Evolutionary conservation across 208 protist species (phyloP), one percentile per base, ranked within the genome.

Genomic region (Leishmania braziliensis): DNA sequence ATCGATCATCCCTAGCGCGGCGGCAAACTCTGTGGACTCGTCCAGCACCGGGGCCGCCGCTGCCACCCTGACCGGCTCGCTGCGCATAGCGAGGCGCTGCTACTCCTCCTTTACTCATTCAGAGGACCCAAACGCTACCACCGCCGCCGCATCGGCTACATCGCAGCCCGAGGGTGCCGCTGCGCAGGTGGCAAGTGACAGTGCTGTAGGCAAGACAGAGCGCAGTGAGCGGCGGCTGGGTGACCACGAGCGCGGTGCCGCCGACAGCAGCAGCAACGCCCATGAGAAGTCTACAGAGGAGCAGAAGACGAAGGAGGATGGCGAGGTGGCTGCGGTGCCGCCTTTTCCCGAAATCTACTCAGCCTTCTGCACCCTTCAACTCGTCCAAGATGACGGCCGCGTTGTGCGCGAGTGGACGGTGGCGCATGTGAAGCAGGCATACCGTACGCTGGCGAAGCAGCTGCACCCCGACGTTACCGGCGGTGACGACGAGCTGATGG

Each of bases 391-490:
- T 2, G 85, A 81, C n/a, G 79, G 71, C 54, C 36, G 56, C 16
- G 63, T 74, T 33, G 74, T 80, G 79, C 80, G 66, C 5, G 53
- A 53, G 68, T 88, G 82, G 87, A 83, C 79, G 43, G 46, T 20
- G 26, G 78, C 86, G 33, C 74, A 86, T n/a, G 36, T 92, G 29
- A 92, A 92, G 85, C 54, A 70, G 33, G 66, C 70, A 10, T 92
- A 90, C 74, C 87, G 85, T n/a, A 39, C 29, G 1, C 76, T 92
- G 10, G 89, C 88, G n/a, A 82, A 80, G 51, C 58, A 70, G 60
- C 62, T 83, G 43, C 88, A 92, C 79, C 88, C 88, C 1, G 88
- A 92, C 65, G 70, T 89, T 20, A 82, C 58, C 9, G 86, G 85
- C 14, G 86, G 86, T 23, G 77, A 86, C 78, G 77, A 48, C 16